Percentiles rank a stretch among this genome's conserved stretches.
Evolutionary conservation across 805 yeast species (phyloP).

Genomic region (Sugiyamaella mastotermitis): DNA sequence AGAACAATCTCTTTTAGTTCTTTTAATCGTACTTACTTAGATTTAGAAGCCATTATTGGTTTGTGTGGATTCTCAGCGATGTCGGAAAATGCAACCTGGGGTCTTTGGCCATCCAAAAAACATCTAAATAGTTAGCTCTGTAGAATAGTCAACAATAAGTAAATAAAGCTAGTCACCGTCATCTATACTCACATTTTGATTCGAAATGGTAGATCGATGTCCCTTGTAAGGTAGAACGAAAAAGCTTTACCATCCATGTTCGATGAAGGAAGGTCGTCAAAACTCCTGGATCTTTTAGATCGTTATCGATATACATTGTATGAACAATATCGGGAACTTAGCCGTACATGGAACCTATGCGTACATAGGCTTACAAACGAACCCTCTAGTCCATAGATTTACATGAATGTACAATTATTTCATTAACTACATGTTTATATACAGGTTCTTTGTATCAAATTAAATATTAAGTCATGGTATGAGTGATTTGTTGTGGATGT

Average conservation of each 20-base stretch:
- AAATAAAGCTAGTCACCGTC: neutral
- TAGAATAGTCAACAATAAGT: neutral
- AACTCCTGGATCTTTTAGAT: no score
- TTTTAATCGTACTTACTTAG: constrained; percentile 20
- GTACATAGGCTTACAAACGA: no score
- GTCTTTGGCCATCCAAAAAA: constrained; percentile 40
- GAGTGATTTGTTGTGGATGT: no score
- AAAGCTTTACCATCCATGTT: constrained; percentile 36
- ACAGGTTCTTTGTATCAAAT: no score
- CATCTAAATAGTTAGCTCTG: constrained; percentile 20
- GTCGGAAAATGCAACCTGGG: constrained; percentile 39
- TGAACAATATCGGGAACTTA: no score
- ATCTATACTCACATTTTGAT: constrained; percentile 36
- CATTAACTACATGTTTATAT: no score
- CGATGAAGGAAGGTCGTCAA: constrained; percentile 3
- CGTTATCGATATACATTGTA: no score
- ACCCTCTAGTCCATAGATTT: no score
- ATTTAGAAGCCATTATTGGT: constrained; percentile 37
- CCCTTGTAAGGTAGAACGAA: constrained; percentile 53
- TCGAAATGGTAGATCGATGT: constrained; percentile 43
- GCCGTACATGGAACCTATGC: no score
- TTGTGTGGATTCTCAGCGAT: constrained; percentile 43
- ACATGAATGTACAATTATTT: no score
- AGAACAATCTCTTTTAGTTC: neutral
- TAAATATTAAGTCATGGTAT: no score